Conservation (phyloP, 1,284 basidiomycete species). For the Leccinum griseonigrum region DNA sequence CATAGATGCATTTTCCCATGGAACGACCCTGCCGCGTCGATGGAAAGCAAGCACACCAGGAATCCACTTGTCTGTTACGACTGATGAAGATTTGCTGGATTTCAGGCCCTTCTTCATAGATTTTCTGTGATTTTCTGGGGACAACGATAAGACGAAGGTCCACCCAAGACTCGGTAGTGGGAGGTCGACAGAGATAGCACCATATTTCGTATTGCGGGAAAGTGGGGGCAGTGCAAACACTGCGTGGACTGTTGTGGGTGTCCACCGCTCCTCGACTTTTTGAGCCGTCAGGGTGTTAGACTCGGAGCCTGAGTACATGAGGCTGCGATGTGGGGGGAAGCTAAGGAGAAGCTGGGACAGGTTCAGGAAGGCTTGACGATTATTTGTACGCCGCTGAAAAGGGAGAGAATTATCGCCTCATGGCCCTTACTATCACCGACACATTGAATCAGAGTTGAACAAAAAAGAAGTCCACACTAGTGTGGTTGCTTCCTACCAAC, state of each 20-base stretch:
- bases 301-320: not conserved
- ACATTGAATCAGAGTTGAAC: not conserved
- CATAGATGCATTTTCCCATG: slow-evolving; percentile 19
- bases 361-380: not conserved
- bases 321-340: not conserved
- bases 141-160: slow-evolving; percentile 18
- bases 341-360: not conserved
- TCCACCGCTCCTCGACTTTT: slow-evolving; percentile 19
- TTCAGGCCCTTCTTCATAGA: not conserved
- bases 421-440: not conserved
- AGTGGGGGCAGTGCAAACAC: slow-evolving; percentile 3
- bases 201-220: not conserved
- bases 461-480: too few relatives aligned
- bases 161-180: slow-evolving; percentile 17
- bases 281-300: not conserved
- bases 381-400: not conserved
- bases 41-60: slow-evolving; percentile 13
- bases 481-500: too few relatives aligned
- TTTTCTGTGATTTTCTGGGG: not conserved
- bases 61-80: slow-evolving; percentile 4
- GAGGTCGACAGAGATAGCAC: slow-evolving; percentile 5
- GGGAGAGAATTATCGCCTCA: not conserved
- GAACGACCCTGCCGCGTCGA: not conserved
- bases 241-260: slow-evolving; percentile 10
- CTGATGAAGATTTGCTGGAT: not conserved